Evolutionary conservation across 1,139 yeast species (phyloP), one percentile per base, ranked within the genome.

Genomic region (Yamadazyma siamensis): DNA sequence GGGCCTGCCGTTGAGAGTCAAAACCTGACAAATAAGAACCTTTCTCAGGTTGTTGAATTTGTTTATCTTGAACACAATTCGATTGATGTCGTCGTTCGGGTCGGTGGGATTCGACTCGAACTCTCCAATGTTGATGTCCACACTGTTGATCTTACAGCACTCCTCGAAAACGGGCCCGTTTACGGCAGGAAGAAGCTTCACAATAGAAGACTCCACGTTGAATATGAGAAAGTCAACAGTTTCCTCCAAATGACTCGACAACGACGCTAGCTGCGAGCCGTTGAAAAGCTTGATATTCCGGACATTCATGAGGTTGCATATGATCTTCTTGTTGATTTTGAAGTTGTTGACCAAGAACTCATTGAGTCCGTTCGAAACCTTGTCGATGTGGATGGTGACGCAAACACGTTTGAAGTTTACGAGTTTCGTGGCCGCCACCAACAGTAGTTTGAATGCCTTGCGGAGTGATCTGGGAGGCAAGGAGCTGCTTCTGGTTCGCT

Each of bases 101-200:
- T 23, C 25, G 17, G 3, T 18, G 6, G 29, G 33, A n/a, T 41
- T 38, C 17, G 40, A 40, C 0, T 34, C 33, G 9, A 39, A 32
- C 5, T 28, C 44, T 15, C 36, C 39, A 7, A 53, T 32, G 5
- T 46, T 49, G 15, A 50, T 24, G 31, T 59, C 50, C 13, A 67
- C 52, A 28, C 56, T 55, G 37, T 69, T 66, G 12, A 67, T 56
- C 19, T 49, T 46, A 38, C 70, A 65, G 37, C 65, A 67, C 39
- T 64, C 64, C 37, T 69, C 72, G 23, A 69, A 49, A 7, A 59
- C 44, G 1, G 56, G 59, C 0, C 74, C 73, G 38, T 67, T 64
- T 27, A 64, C 34, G 17, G 44, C 40, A 0, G 71, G 70, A 6
- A 68, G 37, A 7, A 67, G 36, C 16, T 53, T 52, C 2, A 50